A percentile compares a stretch with the other conserved stretches of the same genome.
Evolutionary conservation across 2,329 filamentous ascomycete species (phyloP).

Genomic region (Pseudophaeomoniella oleicola): DNA sequence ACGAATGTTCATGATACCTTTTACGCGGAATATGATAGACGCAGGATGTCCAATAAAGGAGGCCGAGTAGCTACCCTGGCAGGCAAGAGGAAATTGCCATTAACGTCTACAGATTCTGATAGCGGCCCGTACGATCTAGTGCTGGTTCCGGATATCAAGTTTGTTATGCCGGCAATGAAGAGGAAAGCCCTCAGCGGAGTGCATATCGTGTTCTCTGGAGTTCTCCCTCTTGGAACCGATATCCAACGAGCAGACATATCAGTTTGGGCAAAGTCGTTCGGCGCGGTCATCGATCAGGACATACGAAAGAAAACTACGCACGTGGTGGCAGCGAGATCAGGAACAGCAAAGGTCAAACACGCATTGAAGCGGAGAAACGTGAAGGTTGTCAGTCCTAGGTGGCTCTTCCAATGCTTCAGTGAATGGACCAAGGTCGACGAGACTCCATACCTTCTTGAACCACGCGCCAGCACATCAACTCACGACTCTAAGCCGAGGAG

Average conservation of each 20-base stretch:
- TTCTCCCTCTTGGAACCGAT: conserved; percentile 70
- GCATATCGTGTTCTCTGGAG: conserved; percentile 75
- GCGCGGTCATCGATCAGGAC: conserved; percentile 42
- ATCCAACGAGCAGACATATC: conserved; percentile 74
- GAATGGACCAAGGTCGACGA: conserved; percentile 75
- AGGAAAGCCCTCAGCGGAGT: conserved; percentile 57
- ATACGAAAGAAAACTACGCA: conserved; percentile 34
- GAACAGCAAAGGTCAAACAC: conserved; percentile 82
- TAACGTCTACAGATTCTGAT: conserved; percentile 8
- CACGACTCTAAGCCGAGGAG: background rate
- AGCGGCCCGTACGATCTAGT: conserved; percentile 27
- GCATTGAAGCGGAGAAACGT: conserved; percentile 62
- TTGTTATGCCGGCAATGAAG: conserved; percentile 74
- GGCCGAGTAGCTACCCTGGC: conserved; percentile 23
- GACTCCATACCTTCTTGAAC: conserved; percentile 55
- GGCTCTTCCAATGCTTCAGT: conserved; percentile 73
- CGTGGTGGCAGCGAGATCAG: conserved; percentile 41
- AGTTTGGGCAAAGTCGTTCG: conserved; percentile 74
- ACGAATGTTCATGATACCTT: conserved; percentile 63
- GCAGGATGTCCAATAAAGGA: conserved; percentile 21
- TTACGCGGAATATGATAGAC: conserved; percentile 64
- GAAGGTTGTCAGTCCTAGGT: conserved; percentile 82
- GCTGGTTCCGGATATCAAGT: conserved; percentile 69
- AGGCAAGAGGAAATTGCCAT: conserved; percentile 11
- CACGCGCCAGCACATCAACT: background rate